Evolutionary conservation across 495 filamentous ascomycete genomes (phyloP), one percentile per base, ranked within the genome.

Genomic region (Xylaria acuta): DNA sequence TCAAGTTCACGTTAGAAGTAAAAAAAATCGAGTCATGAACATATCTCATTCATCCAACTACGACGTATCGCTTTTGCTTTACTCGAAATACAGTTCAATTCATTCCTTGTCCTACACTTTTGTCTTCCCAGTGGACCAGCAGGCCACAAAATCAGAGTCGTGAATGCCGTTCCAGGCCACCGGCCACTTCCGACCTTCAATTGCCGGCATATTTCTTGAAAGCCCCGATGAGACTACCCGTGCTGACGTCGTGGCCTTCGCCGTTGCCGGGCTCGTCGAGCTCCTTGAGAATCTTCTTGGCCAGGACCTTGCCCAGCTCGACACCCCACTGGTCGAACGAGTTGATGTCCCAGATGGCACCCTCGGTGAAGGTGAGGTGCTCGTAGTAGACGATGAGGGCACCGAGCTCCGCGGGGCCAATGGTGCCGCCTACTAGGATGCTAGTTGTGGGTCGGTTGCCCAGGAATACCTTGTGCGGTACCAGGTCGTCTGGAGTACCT

Each of bases 271-370:
- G 72, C 78, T 91, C 90, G 79, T 98, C 94, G 69, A 95, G 84
- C 83, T 93, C 90, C 74, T 88, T 86, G 78, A 92, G 91, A 74
- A 94, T 94, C 83, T 93, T 95, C 88, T 94, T 99, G 34, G 96
- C 96, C 66, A 99, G 86, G 53, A 92, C 91, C 90, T 99, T 99
- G 84, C 96, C 96, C 59, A 99, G 84, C 87, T 99, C 96, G 54
- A 99, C 96, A 83, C 96, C 96, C 96, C 96, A 98, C 84, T 99
- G 96, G 86, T 99, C 96, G 80, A 98, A 99, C 76, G 90, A 92
- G 89, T 99, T 99, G 87, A 99, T 98, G 84, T 98, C 97, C 96
- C 96, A 99, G 75, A 98, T 83, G 40, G 94, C 97, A 76, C 96
- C 96, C 83, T 99, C 96, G 47, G 94, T 97, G 86, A 99, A 98